Evolutionary conservation across 768 basidiomycete genomes (phyloP), one percentile per base, ranked within the genome.

Genomic region (Ramaria rubella): DNA sequence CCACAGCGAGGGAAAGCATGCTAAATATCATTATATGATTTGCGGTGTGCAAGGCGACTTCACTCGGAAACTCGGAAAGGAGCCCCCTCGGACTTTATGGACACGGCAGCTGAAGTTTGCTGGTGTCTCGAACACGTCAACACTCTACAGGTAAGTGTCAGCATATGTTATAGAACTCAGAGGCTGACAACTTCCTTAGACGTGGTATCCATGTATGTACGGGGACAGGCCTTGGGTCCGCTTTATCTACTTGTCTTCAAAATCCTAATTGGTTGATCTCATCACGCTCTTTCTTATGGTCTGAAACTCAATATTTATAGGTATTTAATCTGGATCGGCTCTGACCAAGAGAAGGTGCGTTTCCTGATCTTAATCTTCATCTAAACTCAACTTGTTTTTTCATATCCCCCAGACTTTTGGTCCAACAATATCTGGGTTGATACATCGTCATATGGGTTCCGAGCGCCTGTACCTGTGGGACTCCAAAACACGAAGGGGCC

Each of bases 21-120:
- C 88, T 8, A 82, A 86, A 62, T 81, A 86, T 60, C 88, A 90
- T 68, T 90, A 87, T 71, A 72, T 90, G 74, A 85, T 90, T 51
- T 85, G 85, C 62, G 87, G 88, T 64, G 86, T 89, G 50, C 86
- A 87, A 73, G 83, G 86, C 46, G 88, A 90, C 69, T 90, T 90
- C 69, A 90, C 87, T 33, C 77, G 76, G 52, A 75, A 81, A 53
- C 80, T 90, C 21, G 85, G 89, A 61, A 73, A 77, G 57, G 73
- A 86, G 63, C 85, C 85, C 40, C 87, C 87, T 21, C 81, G 74
- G 63, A 78, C 75, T 27, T 68, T 90, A 40, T 90, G 87, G 88
- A 90, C 87, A 12, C 82, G 87, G 49, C 79, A 90, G 69, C 71
- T 90, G 31, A 90, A 90, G 85, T 80, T 87, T 64, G 86, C 87